Evolutionary conservation across 2,329 filamentous ascomycete species (phyloP).

Genomic region (Phialophora chinensis): DNA sequence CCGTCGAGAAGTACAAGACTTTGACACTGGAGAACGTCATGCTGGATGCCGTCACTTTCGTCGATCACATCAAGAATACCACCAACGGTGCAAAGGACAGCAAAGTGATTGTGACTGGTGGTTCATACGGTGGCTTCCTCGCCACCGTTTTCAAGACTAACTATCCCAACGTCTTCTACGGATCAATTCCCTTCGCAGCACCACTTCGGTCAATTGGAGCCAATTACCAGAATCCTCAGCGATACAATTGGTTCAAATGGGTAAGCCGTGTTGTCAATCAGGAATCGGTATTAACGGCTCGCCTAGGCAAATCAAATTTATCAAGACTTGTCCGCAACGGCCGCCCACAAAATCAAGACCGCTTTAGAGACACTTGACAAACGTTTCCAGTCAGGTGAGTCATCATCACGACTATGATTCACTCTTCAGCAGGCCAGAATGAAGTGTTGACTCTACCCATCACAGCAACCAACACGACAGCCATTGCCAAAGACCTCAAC

Average conservation of each 20-base stretch:
- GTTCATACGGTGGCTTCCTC: constrained; percentile 20
- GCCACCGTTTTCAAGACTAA: constrained; percentile 21
- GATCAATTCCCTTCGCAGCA: constrained; percentile 20
- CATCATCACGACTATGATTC: neutral
- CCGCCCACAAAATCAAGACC: constrained; percentile 17
- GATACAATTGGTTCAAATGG: constrained; percentile 24
- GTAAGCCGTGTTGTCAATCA: neutral
- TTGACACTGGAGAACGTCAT: constrained; percentile 28
- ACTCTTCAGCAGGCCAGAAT: neutral
- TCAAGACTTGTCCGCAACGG: constrained; percentile 15
- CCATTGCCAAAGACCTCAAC: constrained; percentile 18
- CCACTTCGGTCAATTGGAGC: constrained; percentile 16
- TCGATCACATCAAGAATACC: constrained; percentile 22
- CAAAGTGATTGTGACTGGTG: constrained; percentile 24
- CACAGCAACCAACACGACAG: constrained; percentile 15
- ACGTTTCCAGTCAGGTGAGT: constrained; percentile 9
- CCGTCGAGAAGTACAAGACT: constrained; percentile 6
- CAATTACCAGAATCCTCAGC: constrained; percentile 18
- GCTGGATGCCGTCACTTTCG: constrained; percentile 21
- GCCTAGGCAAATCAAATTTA: constrained; percentile 19
- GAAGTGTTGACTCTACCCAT: constrained; percentile 6
- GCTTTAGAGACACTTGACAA: constrained; percentile 12
- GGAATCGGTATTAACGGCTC: neutral
- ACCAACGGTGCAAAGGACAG: constrained; percentile 10
- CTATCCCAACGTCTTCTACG: constrained; percentile 24